Base-by-base conservation (phyloP, 441 rosid genomes). In the Aquilaria agallochum region DNA sequence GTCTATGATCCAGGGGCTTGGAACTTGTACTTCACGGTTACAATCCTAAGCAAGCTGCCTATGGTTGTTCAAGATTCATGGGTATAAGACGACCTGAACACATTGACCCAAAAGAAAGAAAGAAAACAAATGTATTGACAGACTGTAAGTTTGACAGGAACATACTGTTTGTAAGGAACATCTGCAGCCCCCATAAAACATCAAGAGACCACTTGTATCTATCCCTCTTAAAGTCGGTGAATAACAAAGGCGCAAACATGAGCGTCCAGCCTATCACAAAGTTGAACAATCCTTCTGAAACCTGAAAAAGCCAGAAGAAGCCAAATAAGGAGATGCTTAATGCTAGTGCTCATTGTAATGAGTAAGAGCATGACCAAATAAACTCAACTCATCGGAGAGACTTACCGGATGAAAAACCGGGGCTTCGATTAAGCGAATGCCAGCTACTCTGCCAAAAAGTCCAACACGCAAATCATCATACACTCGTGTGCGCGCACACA, bases 101-200 rank as follows among this genome's bases (percentile, higher is more conserved):
- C 27, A 20, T 20, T 20, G 27, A 36, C 3, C 5, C 6, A 8
- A 3, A 36, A 36, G 7, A 36, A 36, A 34, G 40, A 36, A 36
- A 8, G 5, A 3, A 36, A 36, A 36, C 5, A 36, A 36, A 36
- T 20, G 27, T 20, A 13, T 32, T 47, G 32, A 15, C 42, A 53
- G 36, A 2, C 42, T 12, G 40, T 62, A 63, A 65, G 68, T 60
- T 47, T 31, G 49, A 33, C 55, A 50, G 54, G 69, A 68, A 74
- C 79, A 55, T 78, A 87, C 99, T 77, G 79, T 94, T 91, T 53
- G 97, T 91, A 53, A 94, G 95, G 84, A 94, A 94, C 97, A 94
- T 91, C 84, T 89, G 96, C 58, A 82, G 65, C 50, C 92, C 80
- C 97, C 99, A 94, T 55, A 90, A 67, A 67, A 83, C 34, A 31